A percentile compares a stretch with the other conserved stretches of the same genome.
Evolutionary conservation across 1,284 basidiomycete genomes (phyloP).

Genomic region (Polyporus tsugae): DNA sequence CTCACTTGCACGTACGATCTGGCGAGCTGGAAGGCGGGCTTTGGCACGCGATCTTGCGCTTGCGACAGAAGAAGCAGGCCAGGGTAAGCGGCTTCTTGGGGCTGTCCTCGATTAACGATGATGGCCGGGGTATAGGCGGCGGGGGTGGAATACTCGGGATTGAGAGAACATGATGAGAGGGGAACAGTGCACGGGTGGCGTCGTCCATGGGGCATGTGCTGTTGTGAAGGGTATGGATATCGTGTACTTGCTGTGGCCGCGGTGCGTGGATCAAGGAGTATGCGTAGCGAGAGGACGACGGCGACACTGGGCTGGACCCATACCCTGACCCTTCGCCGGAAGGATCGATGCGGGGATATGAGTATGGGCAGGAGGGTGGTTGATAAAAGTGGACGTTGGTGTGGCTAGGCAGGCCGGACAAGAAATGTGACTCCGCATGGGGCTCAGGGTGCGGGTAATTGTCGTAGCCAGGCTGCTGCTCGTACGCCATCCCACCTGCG

Average conservation of each 20-base stretch:
- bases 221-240: conserved; percentile 26
- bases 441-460: conserved; percentile 20
- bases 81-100: conserved; percentile 51
- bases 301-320: conserved; percentile 18
- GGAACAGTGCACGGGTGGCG: not conserved
- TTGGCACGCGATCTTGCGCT: conserved; percentile 56
- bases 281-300: conserved; percentile 12
- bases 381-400: conserved; percentile 24
- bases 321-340: conserved; percentile 22
- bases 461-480: conserved; percentile 16
- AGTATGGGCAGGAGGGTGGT: conserved; percentile 30
- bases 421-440: conserved; percentile 21
- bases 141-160: conserved; percentile 33
- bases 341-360: conserved; percentile 28
- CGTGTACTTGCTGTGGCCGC: conserved; percentile 27
- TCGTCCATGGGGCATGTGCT: conserved; percentile 21
- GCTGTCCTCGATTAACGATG: conserved; percentile 42
- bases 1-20: conserved; percentile 53
- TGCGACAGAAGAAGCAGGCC: conserved; percentile 54
- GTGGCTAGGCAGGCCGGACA: conserved; percentile 18
- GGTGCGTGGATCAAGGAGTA: conserved; percentile 29
- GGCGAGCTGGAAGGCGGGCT: conserved; percentile 46
- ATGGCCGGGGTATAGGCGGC: conserved; percentile 34
- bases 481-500: conserved; percentile 21
- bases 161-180: conserved; percentile 30